Base-by-base conservation (phyloP, 2,329 filamentous ascomycete species). In the Epichloe coenophiala region DNA sequence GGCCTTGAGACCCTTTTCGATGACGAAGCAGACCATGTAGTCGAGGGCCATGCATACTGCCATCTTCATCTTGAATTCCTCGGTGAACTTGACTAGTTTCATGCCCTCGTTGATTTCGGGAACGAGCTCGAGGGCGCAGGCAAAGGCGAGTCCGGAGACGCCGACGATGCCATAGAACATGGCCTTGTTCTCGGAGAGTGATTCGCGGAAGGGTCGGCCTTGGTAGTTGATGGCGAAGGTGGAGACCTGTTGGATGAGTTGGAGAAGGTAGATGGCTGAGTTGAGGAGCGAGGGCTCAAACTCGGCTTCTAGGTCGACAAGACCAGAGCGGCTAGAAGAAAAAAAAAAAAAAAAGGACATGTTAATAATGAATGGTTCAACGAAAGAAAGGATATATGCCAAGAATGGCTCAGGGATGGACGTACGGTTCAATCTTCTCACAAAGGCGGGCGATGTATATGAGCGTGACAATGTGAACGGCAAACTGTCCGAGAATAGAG, bases 171-270 rank as follows among this genome's bases (percentile, higher is more conserved):
- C 93, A 76, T 86, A 98, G 73, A 93, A 98, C 93, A 98, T 98
- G 65, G 88, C 89, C 67, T 83, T 86, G 75, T 98, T 98, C 71
- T 96, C 93, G 5, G 86, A 84, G 57, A 98, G 88, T 21, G 86
- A 86, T 71, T 98, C 93, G 53, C 93, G 87, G 84, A 98, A 98
- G 12, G 93, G 93, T 9, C 93, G 86, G 53, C 93, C 93, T 69
- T 98, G 93, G 74, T 98, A 98, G 75, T 98, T 98, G 75, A 98
- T 95, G 54, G 93, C 90, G 62, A 98, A 98, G 3, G 93, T 98
- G 23, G 90, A 96, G 63, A 98, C 95, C 68, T 98, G 93, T 69
- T 98, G 93, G 67, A 98, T 97, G 48, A 98, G 82, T 63, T 97
- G 93, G 40, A 98, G 80, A 27, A 98, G 86, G 68, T 97, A 98